Percentiles rank a stretch among this genome's conserved stretches.
phyloP scores from a whole-genome alignment of 352 stramenopile species.

The Phytophthora cajani region DNA sequence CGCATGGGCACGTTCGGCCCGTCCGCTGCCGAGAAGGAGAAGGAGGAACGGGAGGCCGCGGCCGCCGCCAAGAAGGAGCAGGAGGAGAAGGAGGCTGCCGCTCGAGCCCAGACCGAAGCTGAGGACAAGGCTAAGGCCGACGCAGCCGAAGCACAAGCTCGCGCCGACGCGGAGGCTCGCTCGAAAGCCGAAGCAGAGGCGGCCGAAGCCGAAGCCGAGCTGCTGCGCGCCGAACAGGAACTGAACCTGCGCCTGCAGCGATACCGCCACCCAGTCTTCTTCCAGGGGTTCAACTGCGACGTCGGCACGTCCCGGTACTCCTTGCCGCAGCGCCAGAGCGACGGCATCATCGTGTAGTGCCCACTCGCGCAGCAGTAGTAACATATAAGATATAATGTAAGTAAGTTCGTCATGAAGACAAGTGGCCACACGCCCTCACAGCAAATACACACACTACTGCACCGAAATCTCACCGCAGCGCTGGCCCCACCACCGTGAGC shows the following conservation, averaged over 20 bases:
- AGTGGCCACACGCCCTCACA: neutral
- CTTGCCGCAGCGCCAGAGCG: conserved; percentile 15
- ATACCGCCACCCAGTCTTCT: conserved; percentile 47
- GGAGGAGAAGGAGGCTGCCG: conserved; percentile 25
- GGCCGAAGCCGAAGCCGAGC: conserved; percentile 20
- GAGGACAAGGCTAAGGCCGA: conserved; percentile 17
- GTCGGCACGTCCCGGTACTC: conserved; percentile 35
- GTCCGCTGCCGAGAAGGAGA: conserved; percentile 23
- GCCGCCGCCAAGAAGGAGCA: conserved; percentile 17
- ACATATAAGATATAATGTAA: conserved; percentile 33
- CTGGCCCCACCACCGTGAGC: conserved; percentile 1
- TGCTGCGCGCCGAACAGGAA: conserved; percentile 34
- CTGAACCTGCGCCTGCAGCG: conserved; percentile 32
- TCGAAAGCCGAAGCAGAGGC: conserved; percentile 22
- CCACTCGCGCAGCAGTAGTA: conserved; percentile 5
- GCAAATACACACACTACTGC: neutral
- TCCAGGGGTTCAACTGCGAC: conserved; percentile 40
- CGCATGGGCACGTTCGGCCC: conserved; percentile 36
- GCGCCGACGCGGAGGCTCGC: conserved; percentile 21
- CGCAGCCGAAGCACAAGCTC: conserved; percentile 20
- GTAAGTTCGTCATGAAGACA: conserved; percentile 12
- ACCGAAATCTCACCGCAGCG: neutral
- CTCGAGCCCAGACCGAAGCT: conserved; percentile 13
- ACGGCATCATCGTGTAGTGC: conserved; percentile 25
- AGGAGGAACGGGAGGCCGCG: conserved; percentile 18